Conservation (phyloP, 1,284 basidiomycete genomes). For the Malassezia nana region DNA sequence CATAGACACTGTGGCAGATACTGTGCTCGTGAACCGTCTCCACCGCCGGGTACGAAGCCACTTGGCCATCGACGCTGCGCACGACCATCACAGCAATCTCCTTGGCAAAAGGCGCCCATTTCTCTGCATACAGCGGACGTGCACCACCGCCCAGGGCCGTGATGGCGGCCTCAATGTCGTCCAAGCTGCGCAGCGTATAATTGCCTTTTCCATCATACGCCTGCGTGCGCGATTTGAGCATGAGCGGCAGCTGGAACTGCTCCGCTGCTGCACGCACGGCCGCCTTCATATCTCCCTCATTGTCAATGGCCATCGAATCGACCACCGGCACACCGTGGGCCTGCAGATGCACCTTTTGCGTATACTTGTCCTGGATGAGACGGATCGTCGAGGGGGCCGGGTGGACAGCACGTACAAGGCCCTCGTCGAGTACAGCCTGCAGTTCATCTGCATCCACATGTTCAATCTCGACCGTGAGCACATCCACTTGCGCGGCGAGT, state of each 20-base stretch:
- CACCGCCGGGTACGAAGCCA: conserved; percentile 77
- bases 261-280: conserved; percentile 22
- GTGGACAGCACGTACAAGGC: conserved; percentile 56
- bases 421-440: conserved; percentile 47
- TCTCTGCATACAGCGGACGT: conserved; percentile 71
- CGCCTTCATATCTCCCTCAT: neutral
- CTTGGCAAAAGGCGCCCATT: conserved; percentile 77
- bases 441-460: conserved; percentile 79
- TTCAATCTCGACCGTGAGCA: conserved; percentile 94
- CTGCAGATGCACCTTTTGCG: conserved; percentile 65
- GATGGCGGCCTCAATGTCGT: conserved; percentile 60
- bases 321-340: conserved; percentile 58
- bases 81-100: conserved; percentile 98
- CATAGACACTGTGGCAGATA: conserved; percentile 85
- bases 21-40: conserved; percentile 92
- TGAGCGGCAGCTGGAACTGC: conserved; percentile 71
- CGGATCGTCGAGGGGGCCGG: conserved; percentile 74
- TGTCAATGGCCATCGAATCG: conserved; percentile 53
- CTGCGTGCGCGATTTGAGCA: conserved; percentile 88
- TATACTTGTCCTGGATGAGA: conserved; percentile 88
- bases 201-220: conserved; percentile 97
- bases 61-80: conserved; percentile 58
- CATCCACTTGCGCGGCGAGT: conserved; percentile 70
- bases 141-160: conserved; percentile 48
- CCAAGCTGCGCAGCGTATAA: conserved; percentile 59